phyloP scores from a whole-genome alignment of 768 basidiomycete species.

The Boletus pseudopeckii region DNA sequence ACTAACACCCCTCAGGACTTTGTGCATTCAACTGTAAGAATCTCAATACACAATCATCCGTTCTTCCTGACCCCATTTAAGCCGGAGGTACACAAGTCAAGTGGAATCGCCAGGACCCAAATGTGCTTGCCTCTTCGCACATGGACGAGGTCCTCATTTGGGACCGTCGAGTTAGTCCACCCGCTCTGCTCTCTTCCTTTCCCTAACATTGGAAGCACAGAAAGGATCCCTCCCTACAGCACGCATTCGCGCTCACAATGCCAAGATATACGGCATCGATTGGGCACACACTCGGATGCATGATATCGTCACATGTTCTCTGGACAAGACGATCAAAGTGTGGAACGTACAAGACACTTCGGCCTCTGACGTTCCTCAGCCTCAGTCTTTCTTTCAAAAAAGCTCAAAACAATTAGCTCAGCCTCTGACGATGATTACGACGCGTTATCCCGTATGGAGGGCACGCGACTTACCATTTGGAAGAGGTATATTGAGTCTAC shows the following conservation, averaged over 20 bases:
- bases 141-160: conserved; percentile 84
- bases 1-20: conserved; percentile 38
- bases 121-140: conserved; percentile 89
- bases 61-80: conserved; percentile 25
- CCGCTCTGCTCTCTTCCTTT: neutral
- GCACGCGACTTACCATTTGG: conserved; percentile 93
- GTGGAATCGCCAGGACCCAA: conserved; percentile 87
- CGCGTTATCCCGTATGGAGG: conserved; percentile 90
- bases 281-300: conserved; percentile 78
- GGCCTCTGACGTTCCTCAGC: conserved; percentile 13
- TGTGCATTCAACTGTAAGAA: conserved; percentile 53
- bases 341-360: conserved; percentile 48
- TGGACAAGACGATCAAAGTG: conserved; percentile 90
- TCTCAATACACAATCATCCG: neutral
- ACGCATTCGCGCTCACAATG: conserved; percentile 74
- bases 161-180: conserved; percentile 77
- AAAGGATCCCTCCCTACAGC: conserved; percentile 85
- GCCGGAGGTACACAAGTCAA: conserved; percentile 94
- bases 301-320: conserved; percentile 89
- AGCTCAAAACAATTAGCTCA: conserved; percentile 15
- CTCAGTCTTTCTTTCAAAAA: conserved; percentile 9
- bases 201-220: conserved; percentile 35
- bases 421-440: conserved; percentile 57
- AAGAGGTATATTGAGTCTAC: conserved; percentile 78
- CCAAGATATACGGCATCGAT: conserved; percentile 97